A percentile compares a stretch with the other conserved stretches of the same genome.
phyloP scores from a whole-genome alignment of 371 early-diverging fungal genomes.

The Mortierella sp. region DNA sequence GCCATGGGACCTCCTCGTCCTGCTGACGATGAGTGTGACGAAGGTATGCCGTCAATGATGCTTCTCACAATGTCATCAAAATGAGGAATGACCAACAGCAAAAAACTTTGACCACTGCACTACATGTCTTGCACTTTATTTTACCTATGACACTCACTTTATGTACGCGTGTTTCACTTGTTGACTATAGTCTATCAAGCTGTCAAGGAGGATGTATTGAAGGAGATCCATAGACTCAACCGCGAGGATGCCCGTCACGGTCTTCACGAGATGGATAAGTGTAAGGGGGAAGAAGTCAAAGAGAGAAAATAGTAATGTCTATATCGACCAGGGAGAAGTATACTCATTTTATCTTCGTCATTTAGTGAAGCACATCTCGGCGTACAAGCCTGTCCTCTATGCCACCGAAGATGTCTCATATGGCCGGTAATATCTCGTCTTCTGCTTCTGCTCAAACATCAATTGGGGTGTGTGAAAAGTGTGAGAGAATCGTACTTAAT shows the following conservation, averaged over 20 bases:
- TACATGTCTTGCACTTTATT: too few species aligned
- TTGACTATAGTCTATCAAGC: conserved; percentile 56
- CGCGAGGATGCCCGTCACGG: conserved; percentile 62
- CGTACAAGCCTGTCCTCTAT: conserved; percentile 61
- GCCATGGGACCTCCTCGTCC: conserved; percentile 59
- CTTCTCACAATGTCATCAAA: neutral
- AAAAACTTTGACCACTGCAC: too few species aligned
- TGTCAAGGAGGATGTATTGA: conserved; percentile 58
- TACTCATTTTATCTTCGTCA: neutral
- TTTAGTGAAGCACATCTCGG: conserved; percentile 59
- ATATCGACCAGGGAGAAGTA: too few species aligned
- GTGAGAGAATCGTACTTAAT: neutral
- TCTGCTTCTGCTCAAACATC: too few species aligned
- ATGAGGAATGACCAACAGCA: conserved; percentile 15
- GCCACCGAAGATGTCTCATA: conserved; percentile 66
- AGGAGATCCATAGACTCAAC: conserved; percentile 58
- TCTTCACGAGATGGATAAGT: conserved; percentile 63
- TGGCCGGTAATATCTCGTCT: conserved; percentile 48
- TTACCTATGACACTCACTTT: too few species aligned
- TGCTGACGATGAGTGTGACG: conserved; percentile 59
- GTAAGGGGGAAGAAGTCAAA: conserved; percentile 16
- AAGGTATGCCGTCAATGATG: too few species aligned
- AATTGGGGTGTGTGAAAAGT: neutral
- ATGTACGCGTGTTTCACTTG: too few species aligned
- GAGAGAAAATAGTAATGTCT: too few species aligned